Base-by-base conservation (phyloP, 176 grass and related monocot genomes). In the sorghum (Sorghum bicolor) region DNA sequence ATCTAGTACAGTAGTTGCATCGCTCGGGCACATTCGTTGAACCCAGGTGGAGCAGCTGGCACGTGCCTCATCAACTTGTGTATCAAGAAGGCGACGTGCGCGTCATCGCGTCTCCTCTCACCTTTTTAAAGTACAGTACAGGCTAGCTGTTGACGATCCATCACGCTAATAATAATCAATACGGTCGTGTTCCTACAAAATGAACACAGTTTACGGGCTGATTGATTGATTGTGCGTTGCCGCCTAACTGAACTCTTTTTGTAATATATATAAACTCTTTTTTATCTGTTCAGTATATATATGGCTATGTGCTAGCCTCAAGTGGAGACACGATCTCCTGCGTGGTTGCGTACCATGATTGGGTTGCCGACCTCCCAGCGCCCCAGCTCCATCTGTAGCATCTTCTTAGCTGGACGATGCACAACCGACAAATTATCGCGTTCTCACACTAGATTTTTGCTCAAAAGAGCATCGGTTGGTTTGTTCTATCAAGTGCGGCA, bases 321-420 rank as follows among this genome's bases (percentile, higher is more conserved):
- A 82, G 50, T 82, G 68, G 68, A 38, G 44, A 72, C 67, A 73
- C 38, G 53, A 57, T 57, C 52, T 55, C 50, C 19, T 55, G 50
- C 50, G 19, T 40, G 38, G 38, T 2, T 57, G 52, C 52, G 33
- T 58, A 33, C 8, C 38, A 83, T 44, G 80, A 47, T 83, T 64
- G 32, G 4, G 70, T 74, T 74, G 70, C 70, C 70, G 36, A 65
- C 70, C 58, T 52, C 45, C 45, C 45, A 50, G 8, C n/a, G n/a
- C 4, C 22, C 55, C 58, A 10, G 2, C 58, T 26, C 58, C 9
- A 61, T 25, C 22, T 10, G 57, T 61, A 53, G 37, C 70, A 45
- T 72, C 70, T 47, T 73, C 1, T 17, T 43, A 71, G 24, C 40
- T 72, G 70, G 24, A 28, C 13, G 40, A 28, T 4, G 39, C 14